Percentiles rank a stretch among this genome's conserved stretches.
These are phyloP conservation scores for Erysimum pusillum DNA, from an alignment of 441 rosid species.

Conservation along the genomic window DNA sequence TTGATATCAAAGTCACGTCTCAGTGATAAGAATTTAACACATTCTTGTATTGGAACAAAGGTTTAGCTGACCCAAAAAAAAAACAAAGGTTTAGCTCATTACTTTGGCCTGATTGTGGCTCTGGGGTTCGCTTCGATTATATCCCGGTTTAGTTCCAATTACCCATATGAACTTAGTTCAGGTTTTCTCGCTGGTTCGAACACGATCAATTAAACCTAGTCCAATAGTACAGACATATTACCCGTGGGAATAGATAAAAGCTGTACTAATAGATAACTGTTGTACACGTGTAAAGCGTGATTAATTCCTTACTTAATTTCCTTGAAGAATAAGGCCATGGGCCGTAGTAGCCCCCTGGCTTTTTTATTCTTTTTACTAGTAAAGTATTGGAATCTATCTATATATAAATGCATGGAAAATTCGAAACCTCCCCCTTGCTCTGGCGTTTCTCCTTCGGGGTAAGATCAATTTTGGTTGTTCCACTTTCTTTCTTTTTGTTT, in stretches of 20 bases:
- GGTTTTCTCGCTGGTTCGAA: constrained; percentile 8
- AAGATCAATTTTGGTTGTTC: constrained; percentile 40
- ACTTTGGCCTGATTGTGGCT: neutral
- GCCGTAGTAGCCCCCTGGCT: constrained; percentile 1
- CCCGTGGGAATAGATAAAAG: neutral
- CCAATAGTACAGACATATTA: neutral
- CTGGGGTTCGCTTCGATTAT: constrained; percentile 16
- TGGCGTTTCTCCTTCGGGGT: constrained; percentile 47
- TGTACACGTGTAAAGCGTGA: constrained; percentile 8
- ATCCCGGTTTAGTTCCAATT: neutral
- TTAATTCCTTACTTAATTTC: neutral
- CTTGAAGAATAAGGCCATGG: constrained; percentile 23
- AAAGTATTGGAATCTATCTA: neutral
- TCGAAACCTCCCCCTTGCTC: constrained; percentile 41
- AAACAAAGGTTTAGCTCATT: neutral
- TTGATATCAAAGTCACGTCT: neutral
- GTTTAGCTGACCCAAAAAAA: too few species aligned
- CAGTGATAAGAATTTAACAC: neutral
- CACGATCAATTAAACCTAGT: neutral
- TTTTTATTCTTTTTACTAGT: neutral
- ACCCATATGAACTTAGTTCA: too few species aligned
- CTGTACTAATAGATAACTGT: neutral
- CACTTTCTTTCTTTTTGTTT: neutral
- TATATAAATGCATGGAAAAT: constrained; percentile 48
- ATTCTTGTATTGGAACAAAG: constrained; percentile 20